Base-by-base conservation (phyloP, 2,329 filamentous ascomycete genomes). In the Fusarium sp. region DNA sequence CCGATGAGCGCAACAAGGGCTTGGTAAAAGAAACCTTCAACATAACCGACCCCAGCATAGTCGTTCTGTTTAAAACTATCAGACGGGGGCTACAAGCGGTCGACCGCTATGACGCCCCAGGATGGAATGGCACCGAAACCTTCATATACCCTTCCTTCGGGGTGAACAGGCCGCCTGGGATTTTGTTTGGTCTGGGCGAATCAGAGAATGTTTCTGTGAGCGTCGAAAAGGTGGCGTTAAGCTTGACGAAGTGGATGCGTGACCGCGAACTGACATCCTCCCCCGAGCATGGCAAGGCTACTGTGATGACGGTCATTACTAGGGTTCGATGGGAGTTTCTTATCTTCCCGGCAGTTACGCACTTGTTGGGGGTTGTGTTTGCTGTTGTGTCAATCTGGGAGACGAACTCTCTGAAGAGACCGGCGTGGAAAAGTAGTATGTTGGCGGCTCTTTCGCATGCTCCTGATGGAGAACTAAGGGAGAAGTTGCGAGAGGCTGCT, bases 161-260 rank as follows among this genome's bases (percentile, higher is more conserved):
- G 4, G n/a, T 20, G 1, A 3, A 6, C 0, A 22, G 2, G 0
- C 29, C 33, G 3, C 16, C 20, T 8, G 22, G 24, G 24, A 5
- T 24, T 24, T 24, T 62, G 39, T 8, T 52, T 2, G 54, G 57
- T 3, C n/a, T 74, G 6, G 58, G 67, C 24, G 24, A 24, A 24
- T 24, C 24, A 24, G 24, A 24, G 0, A 24, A 64, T 6, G 6
- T 65, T 9, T 5, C 22, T 13, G 6, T 10, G 0, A 64, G 45
- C 0, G 14, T 74, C 2, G 13, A 56, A 1, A 74, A 66, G 14
- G 31, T 68, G 33, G 72, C 58, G 0, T 10, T 43, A 11, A 73
- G 72, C 5, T 7, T 74, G 16, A 64, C 64, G 0, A 74, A 72
- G 18, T 68, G 67, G 72, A 73, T 73, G 31, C 52, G 69, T 6